Conservation (phyloP, 1,284 basidiomycete species). For the Takashimella tepidaria region DNA sequence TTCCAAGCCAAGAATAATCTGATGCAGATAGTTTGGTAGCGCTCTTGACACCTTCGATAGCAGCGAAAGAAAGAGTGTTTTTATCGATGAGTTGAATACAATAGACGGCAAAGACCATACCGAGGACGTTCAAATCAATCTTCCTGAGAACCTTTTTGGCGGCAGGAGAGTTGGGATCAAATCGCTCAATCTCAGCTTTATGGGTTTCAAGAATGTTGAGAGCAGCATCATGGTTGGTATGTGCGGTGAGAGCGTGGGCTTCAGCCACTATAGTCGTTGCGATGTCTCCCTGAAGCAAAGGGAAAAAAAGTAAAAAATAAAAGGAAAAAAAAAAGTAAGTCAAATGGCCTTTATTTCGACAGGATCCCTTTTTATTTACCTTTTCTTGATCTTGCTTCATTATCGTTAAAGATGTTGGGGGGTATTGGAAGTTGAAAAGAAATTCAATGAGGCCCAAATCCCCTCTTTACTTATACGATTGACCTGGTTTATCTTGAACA, state of each 20-base stretch:
- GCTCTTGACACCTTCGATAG: neutral
- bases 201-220: neutral
- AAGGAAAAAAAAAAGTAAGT: no score
- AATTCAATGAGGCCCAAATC: no score
- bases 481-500: no score
- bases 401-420: no score
- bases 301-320: no score
- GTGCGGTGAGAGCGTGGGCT: neutral
- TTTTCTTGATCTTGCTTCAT: no score
- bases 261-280: neutral
- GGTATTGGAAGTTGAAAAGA: no score
- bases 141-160: neutral
- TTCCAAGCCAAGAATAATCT: constrained; percentile 34
- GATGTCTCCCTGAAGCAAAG: neutral
- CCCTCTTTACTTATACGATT: no score
- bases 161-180: neutral
- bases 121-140: neutral
- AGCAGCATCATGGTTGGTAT: neutral
- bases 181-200: neutral
- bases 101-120: neutral
- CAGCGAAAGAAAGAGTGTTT: neutral
- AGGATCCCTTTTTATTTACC: no score
- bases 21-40: constrained; percentile 16
- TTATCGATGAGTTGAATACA: neutral
- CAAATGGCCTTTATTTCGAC: no score